A percentile compares a stretch with the other conserved stretches of the same genome.
These are phyloP conservation scores for Fusarium oligoseptatum DNA, from an alignment of 2,329 filamentous ascomycete genomes.

Conservation along the genomic window DNA sequence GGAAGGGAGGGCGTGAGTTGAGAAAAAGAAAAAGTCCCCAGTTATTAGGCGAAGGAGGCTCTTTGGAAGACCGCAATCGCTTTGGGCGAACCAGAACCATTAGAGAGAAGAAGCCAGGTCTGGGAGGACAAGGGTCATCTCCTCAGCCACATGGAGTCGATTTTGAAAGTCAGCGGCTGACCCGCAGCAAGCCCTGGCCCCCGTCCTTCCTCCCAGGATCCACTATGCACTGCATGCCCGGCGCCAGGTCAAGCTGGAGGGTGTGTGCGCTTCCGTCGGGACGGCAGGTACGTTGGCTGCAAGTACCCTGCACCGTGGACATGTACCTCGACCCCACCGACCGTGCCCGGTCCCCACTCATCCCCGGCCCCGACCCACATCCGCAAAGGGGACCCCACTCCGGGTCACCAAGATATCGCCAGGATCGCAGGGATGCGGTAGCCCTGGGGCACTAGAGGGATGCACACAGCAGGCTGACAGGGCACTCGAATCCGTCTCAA, in stretches of 20 bases:
- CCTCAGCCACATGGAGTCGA: constrained; percentile 11
- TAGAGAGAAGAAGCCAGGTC: background rate
- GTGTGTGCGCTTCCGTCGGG: constrained; percentile 13
- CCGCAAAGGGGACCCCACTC: background rate
- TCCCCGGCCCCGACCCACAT: background rate
- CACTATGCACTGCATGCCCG: constrained; percentile 11
- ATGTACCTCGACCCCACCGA: background rate
- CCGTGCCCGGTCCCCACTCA: background rate
- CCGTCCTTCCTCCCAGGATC: background rate
- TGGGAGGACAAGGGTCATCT: background rate
- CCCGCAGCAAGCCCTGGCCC: constrained; percentile 20
- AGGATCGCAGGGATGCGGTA: background rate
- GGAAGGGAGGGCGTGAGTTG: constrained; percentile 27
- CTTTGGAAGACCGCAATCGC: background rate
- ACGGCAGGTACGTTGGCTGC: constrained; percentile 18
- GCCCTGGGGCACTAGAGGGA: background rate
- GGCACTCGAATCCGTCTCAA: background rate
- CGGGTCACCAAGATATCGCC: background rate
- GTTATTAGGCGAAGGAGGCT: background rate
- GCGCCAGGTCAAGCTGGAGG: constrained; percentile 19
- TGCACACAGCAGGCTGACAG: background rate
- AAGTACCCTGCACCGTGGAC: background rate
- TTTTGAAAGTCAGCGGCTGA: constrained; percentile 24
- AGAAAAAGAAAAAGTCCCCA: background rate
- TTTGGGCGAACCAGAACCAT: background rate